A percentile compares a stretch with the other conserved stretches of the same genome.
Conservation (phyloP, 306 rosid species). For the Abrus precatorius region DNA sequence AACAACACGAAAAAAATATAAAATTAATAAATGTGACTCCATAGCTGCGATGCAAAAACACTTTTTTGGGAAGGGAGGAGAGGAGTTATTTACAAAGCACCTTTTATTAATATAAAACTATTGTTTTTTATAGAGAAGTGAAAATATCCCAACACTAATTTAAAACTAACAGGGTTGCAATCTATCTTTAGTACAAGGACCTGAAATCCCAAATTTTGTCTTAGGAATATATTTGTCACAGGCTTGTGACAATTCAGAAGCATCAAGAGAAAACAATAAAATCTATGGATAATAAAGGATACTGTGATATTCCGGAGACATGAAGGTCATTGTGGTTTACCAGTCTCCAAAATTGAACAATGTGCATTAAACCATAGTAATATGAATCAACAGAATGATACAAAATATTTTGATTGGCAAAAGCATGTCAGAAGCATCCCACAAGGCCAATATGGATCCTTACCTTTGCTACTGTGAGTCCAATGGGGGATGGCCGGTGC, state of each 20-base stretch:
- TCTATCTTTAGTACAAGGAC: not conserved
- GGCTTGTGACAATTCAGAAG: slow-evolving; percentile 22
- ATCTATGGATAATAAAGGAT: slow-evolving; percentile 19
- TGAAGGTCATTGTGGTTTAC: slow-evolving; percentile 1
- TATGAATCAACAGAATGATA: slow-evolving; percentile 1
- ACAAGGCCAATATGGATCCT: slow-evolving; percentile 27
- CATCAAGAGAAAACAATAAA: slow-evolving; percentile 8
- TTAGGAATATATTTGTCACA: not conserved
- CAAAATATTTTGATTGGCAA: not conserved
- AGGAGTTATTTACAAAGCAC: not conserved
- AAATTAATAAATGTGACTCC: slow-evolving; percentile 1
- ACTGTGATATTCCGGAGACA: slow-evolving; percentile 5
- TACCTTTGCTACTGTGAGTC: slow-evolving; percentile 95
- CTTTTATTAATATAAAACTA: no score
- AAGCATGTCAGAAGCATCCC: slow-evolving; percentile 19
- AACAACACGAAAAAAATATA: not conserved
- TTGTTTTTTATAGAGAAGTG: no score
- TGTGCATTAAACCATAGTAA: slow-evolving; percentile 4
- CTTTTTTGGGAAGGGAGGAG: not conserved
- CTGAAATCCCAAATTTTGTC: slow-evolving; percentile 16
- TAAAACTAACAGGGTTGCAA: not conserved
- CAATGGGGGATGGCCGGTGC: slow-evolving; percentile 97
- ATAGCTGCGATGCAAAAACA: not conserved
- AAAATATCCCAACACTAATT: no score
- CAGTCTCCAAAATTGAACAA: slow-evolving; percentile 33